Conservation (phyloP, 2,329 filamentous ascomycete species). For the Mycosphaerella arachidis region DNA sequence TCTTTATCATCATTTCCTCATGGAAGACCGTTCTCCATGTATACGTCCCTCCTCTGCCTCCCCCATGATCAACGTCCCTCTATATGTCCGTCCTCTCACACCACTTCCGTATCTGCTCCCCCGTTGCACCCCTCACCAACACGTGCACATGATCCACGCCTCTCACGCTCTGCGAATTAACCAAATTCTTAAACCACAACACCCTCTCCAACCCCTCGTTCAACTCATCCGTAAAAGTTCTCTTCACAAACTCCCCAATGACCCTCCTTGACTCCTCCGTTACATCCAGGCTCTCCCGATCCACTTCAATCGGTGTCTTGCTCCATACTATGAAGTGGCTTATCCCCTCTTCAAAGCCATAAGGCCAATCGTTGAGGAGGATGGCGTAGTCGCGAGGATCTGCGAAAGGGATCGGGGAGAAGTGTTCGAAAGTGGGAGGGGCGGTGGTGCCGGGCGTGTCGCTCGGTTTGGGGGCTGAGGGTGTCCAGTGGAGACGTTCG, state of each 20-base stretch:
- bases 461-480: conserved; percentile 4
- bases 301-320: conserved; percentile 47
- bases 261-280: conserved; percentile 46
- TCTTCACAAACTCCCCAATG: conserved; percentile 48
- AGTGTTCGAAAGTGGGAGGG: conserved; percentile 38
- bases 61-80: too few relatives aligned
- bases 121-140: conserved; percentile 46
- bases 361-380: conserved; percentile 61
- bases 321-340: conserved; percentile 56
- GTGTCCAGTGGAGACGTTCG: conserved; percentile 51
- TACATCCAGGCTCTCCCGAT: conserved; percentile 46
- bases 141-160: conserved; percentile 56
- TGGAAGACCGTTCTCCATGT: neutral
- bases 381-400: conserved; percentile 53
- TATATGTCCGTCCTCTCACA: conserved; percentile 20
- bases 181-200: conserved; percentile 64
- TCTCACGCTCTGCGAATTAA: conserved; percentile 56
- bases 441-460: conserved; percentile 8
- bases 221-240: conserved; percentile 46
- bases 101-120: conserved; percentile 30
- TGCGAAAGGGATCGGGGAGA: conserved; percentile 50
- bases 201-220: conserved; percentile 41
- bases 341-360: conserved; percentile 53
- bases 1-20: too few relatives aligned
- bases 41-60: too few relatives aligned